Base-by-base conservation (phyloP, 2,329 filamentous ascomycete species). In the Sclerotinia sclerotiorum region DNA sequence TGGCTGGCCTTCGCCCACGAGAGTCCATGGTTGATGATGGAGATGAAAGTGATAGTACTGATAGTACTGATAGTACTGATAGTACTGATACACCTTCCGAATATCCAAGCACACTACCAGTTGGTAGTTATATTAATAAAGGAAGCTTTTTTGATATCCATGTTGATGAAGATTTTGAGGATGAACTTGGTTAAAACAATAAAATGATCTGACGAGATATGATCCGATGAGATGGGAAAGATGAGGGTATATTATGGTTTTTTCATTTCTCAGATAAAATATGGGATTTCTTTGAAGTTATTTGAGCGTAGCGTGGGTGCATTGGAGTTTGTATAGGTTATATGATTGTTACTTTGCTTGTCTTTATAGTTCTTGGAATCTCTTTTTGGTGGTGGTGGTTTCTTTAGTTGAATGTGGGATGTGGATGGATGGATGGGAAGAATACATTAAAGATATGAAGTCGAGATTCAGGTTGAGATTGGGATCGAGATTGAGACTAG, bases 141-240 rank as follows among this genome's bases (percentile, higher is more conserved):
- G 56, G n/a, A 1, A 42, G 32, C 19, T 11, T 42, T 21, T 67
- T 71, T 44, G 15, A 8, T 1, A 65, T 68, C 10, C 69, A 71
- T 68, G 55, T 58, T 55, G 68, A 65, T 69, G 71, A 71, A 21
- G 60, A 69, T 48, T 55, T 55, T 39, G 65, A 54, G 13, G 65
- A 68, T 63, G 65, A 68, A 24, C 21, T 68, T 27, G 48, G 57
- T 29, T 55, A 44, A 11, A 8, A 63, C 1, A 51, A 39, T 39
- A 0, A 51, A 42, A 39, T 19, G 1, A 62, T 24, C 21, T 3
- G 58, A 62, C 13, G 29, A 39, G 54, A 56, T 27, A 29, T 42
- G 54, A 57, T 42, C 32, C 54, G 21, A 57, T 15, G 54, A 51
- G 17, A 63, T 51, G 27, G n/a, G 1, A 35, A 15, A 63, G 60